Base-by-base conservation (phyloP, 306 rosid species). In the Clitoria ternatea region DNA sequence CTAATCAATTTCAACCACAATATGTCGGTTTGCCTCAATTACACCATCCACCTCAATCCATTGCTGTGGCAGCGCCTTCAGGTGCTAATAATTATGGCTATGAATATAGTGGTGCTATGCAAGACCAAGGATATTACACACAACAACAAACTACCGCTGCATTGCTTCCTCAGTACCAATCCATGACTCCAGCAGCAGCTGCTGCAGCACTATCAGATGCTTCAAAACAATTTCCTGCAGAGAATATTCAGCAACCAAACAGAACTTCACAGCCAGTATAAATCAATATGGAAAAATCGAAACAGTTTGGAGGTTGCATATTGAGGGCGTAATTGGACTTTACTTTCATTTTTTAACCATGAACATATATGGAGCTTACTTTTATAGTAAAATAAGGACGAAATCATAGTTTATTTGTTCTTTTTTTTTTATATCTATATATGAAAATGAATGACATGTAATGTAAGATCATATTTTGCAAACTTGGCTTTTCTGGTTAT, bases 141-240 rank as follows among this genome's bases (percentile, higher is more conserved):
- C 89, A 76, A 22, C 70, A 70, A 40, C 90, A 86, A 55, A 82
- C 69, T 42, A 78, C 83, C 33, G 53, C 80, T 63, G 79, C 86
- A 2, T 66, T 85, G 80, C 80, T 96, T 73, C 60, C 97, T 76
- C 96, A 89, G 55, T 87, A 91, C 76, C 97, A 91, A 73, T 83
- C 97, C 26, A 91, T 95, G 96, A 89, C 85, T 0, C 96, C 91
- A 11, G 95, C 86, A 0, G 96, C 92, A 0, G 96, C 91, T 3
- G 87, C 84, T 0, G 90, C 91, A 8, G 92, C 90, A 14, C 32
- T 89, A 7, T 87, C 96, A 17, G 97, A 95, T 72, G 90, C 92
- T 32, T 85, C 97, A 1, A 83, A 84, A 52, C 92, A 88, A 61
- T 84, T 74, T 54, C 88, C 87, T 8, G 67, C 73, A 1, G 88